These are phyloP conservation scores for Chlorella sp. DNA, from an alignment of 139 green algal species.

Conservation along the genomic window DNA sequence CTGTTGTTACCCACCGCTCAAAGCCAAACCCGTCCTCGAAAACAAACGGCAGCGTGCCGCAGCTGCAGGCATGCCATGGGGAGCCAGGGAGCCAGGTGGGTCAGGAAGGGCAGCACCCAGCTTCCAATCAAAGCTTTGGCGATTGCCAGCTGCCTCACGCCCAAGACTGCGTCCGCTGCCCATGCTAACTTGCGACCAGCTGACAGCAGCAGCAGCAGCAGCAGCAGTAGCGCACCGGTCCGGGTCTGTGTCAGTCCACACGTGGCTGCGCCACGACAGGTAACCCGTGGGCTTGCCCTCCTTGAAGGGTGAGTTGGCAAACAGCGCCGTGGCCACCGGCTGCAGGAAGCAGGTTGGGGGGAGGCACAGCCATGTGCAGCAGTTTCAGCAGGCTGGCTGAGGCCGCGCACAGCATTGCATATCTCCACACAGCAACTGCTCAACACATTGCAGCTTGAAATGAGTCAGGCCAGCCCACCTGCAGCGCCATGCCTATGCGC, in stretches of 20 bases:
- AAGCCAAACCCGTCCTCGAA: constrained; percentile 95
- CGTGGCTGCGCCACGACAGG: constrained; percentile 74
- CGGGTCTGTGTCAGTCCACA: constrained; percentile 95
- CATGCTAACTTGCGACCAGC: not conserved
- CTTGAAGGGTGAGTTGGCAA: constrained; percentile 97
- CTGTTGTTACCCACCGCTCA: constrained; percentile 58
- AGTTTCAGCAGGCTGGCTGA: too few relatives aligned
- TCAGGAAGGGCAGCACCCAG: too few relatives aligned
- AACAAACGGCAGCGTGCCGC: constrained; percentile 94
- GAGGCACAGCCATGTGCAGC: too few relatives aligned
- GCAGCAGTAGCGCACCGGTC: constrained; percentile 48
- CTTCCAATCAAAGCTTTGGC: too few relatives aligned
- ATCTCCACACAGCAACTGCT: too few relatives aligned
- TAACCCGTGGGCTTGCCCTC: constrained; percentile 91
- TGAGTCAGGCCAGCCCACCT: not conserved
- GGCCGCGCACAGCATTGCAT: too few relatives aligned
- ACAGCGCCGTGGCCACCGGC: constrained; percentile 96
- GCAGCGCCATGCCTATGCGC: not conserved
- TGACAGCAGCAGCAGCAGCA: too few relatives aligned
- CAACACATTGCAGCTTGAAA: not conserved
- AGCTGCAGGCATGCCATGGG: constrained; percentile 36
- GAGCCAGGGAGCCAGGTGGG: not conserved
- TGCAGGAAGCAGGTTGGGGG: constrained; percentile 54
- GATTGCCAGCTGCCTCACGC: too few relatives aligned
- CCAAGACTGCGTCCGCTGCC: not conserved